A percentile compares a stretch with the other conserved stretches of the same genome.
phyloP scores from a whole-genome alignment of 176 grass and related monocot genomes.

The Aegilops umbellulata region DNA sequence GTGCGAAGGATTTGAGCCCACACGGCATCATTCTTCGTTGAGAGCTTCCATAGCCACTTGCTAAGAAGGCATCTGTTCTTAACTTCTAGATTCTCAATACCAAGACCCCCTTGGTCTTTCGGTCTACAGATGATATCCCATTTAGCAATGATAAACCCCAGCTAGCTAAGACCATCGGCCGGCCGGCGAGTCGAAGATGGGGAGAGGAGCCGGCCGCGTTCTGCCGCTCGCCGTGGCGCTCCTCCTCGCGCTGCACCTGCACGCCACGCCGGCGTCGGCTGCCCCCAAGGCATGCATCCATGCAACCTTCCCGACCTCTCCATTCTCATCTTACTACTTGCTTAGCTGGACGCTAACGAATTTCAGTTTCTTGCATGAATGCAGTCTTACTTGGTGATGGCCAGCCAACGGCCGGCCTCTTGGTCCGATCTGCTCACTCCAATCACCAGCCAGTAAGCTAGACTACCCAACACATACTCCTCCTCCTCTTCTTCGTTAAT shows the following conservation, averaged over 20 bases:
- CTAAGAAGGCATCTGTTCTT: too few species aligned
- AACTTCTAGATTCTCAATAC: too few species aligned
- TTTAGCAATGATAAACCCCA: too few species aligned
- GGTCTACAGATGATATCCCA: too few species aligned
- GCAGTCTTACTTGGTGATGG: conserved; percentile 20
- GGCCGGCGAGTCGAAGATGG: background rate
- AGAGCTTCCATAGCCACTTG: too few species aligned
- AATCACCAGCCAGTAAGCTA: background rate
- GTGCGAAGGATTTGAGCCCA: too few species aligned
- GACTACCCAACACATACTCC: background rate
- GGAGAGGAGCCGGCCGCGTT: background rate
- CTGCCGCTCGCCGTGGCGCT: background rate
- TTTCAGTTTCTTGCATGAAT: too few species aligned
- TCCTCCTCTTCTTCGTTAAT: background rate
- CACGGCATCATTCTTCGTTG: too few species aligned
- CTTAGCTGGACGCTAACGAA: background rate
- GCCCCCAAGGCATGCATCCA: background rate
- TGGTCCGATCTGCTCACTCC: background rate
- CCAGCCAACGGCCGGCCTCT: background rate
- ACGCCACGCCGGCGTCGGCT: conserved; percentile 15
- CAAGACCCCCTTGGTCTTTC: too few species aligned
- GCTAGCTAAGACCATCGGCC: too few species aligned
- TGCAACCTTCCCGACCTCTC: background rate
- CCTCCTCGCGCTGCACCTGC: conserved; percentile 28
- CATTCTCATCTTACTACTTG: background rate